Evolutionary conservation across 345 rosid genomes (phyloP), one percentile per base, ranked within the genome.

Genomic region (Sapria himalayana): DNA sequence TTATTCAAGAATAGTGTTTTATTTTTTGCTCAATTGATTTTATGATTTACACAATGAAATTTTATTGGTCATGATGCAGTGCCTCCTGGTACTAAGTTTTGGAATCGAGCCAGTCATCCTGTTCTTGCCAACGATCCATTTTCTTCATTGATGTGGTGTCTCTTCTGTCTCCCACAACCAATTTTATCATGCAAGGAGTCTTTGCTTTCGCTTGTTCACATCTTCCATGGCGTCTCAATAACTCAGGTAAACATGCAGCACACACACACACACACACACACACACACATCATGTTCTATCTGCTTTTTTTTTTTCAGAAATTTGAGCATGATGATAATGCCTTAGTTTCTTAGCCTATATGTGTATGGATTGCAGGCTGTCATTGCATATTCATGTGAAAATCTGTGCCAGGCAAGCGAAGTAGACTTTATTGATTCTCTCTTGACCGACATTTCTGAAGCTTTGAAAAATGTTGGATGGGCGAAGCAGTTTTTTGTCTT

Each of bases 121-220:
- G 59, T 78, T 60, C 82, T 89, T 49, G 65, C 69, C 27, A 85
- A 51, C 58, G 98, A 89, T 59, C 81, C 94, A 44, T 89, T 89
- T 62, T 82, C 98, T 56, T 76, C 98, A 18, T 69, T 89, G 61
- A 82, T 82, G 84, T 89, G 94, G 95, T 60, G 71, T 64, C 63
- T 89, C 48, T 89, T 68, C 62, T 89, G 92, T 59, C 98, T 82
- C 56, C 98, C 98, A 21, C 56, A 36, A 50, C 95, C 91, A 45
- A 78, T 82, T 59, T 36, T 89, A 35, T 67, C 68, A 16, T 76
- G 98, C 37, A 57, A 72, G 61, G 77, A 79, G 36, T 79, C 91
- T 45, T 50, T 89, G 37, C 39, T 82, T 43, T 67, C 93, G 36
- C 78, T 82, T 42, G 73, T 89, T 58, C 98, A 82, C 67, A 23